These are phyloP conservation scores for Phylloporus sp. DNA, from an alignment of 768 basidiomycete genomes.

Conservation along the genomic window DNA sequence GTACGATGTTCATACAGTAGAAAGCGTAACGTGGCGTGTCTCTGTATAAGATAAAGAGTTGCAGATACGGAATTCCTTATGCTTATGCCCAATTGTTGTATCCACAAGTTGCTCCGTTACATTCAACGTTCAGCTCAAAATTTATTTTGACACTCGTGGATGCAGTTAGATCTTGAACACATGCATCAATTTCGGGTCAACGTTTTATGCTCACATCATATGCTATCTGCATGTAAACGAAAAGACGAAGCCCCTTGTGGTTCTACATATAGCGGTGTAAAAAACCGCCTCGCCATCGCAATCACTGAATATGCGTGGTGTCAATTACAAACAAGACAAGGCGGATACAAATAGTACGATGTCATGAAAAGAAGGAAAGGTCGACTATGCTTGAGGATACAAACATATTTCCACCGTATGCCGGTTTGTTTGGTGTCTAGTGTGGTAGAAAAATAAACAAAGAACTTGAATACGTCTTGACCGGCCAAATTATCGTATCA, in stretches of 20 bases:
- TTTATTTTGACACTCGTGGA: too few relatives aligned
- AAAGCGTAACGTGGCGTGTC: too few relatives aligned
- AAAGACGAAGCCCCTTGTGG: not conserved
- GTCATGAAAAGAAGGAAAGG: not conserved
- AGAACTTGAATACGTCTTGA: constrained; percentile 26
- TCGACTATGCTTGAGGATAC: not conserved
- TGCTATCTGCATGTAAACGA: not conserved
- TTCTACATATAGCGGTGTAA: not conserved
- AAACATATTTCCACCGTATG: not conserved
- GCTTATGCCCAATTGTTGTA: too few relatives aligned
- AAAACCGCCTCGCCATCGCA: not conserved
- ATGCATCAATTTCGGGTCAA: too few relatives aligned
- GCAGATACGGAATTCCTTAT: too few relatives aligned
- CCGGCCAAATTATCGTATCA: constrained; percentile 60
- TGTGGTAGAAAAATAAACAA: not conserved
- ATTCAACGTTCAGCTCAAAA: too few relatives aligned
- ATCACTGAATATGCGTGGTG: not conserved
- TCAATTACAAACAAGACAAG: not conserved
- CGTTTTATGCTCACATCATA: too few relatives aligned
- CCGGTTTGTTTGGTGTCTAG: not conserved
- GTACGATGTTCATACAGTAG: not conserved
- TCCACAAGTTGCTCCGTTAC: too few relatives aligned
- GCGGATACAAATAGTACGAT: not conserved
- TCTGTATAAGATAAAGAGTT: too few relatives aligned
- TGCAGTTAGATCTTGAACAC: too few relatives aligned